phyloP scores from a whole-genome alignment of 257 asterid species.

The Solanum habrochaites region DNA sequence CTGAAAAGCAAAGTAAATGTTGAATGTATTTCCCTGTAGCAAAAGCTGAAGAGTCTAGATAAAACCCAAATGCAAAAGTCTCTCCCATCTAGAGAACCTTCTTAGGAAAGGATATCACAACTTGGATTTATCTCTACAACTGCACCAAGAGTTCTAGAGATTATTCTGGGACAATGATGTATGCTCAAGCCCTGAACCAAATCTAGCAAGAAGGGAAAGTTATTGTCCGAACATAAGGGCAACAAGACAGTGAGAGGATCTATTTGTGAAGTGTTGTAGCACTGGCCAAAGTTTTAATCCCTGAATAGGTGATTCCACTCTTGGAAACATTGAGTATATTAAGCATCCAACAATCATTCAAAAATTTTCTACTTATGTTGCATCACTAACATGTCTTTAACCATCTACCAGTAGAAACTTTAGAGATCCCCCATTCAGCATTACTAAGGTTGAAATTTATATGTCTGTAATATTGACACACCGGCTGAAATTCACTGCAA shows the following conservation, averaged over 20 bases:
- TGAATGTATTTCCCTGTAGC: neutral
- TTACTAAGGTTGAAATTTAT: constrained; percentile 30
- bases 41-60: neutral
- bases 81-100: neutral
- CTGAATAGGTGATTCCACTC: constrained; percentile 40
- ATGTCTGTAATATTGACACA: constrained; percentile 51
- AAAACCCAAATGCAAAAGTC: neutral
- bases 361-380: constrained; percentile 42
- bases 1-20: neutral
- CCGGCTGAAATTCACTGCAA: constrained; percentile 45
- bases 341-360: constrained; percentile 34
- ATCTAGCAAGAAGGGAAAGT: constrained; percentile 36
- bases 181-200: constrained; percentile 64
- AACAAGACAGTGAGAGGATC: constrained; percentile 49
- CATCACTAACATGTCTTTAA: constrained; percentile 41
- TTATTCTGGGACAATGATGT: constrained; percentile 48
- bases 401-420: constrained; percentile 45
- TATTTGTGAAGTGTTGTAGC: constrained; percentile 38
- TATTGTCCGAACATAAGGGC: constrained; percentile 38
- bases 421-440: constrained; percentile 47
- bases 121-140: constrained; percentile 41
- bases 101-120: constrained; percentile 61
- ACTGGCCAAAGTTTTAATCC: constrained; percentile 42
- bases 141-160: constrained; percentile 16
- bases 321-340: constrained; percentile 57